These are phyloP conservation scores for Microcera coccophila DNA, from an alignment of 2,329 filamentous ascomycete genomes.

Conservation along the genomic window DNA sequence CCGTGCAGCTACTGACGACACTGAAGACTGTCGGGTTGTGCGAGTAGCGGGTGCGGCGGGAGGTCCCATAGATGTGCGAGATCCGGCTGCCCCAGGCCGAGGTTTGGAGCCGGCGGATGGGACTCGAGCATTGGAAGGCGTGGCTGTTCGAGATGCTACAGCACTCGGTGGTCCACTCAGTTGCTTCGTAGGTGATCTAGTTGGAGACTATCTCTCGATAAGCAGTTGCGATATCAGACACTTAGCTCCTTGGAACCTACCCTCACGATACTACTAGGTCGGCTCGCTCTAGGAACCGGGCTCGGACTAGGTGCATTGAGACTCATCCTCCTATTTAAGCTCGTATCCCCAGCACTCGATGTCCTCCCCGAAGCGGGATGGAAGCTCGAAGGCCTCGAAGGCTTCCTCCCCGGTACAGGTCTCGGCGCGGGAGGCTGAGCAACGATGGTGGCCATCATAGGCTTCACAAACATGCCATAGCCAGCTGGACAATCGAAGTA, in stretches of 20 bases:
- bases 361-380: slow-evolving; percentile 37
- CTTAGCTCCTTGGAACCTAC: slow-evolving; percentile 38
- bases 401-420: slow-evolving; percentile 36
- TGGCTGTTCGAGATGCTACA: slow-evolving; percentile 60
- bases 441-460: slow-evolving; percentile 61
- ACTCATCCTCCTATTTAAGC: slow-evolving; percentile 60
- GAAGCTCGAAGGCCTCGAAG: slow-evolving; percentile 49
- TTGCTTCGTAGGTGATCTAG: slow-evolving; percentile 77
- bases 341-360: slow-evolving; percentile 48
- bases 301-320: slow-evolving; percentile 70
- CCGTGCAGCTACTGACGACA: slow-evolving; percentile 38
- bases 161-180: slow-evolving; percentile 54
- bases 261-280: slow-evolving; percentile 54
- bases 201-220: slow-evolving; percentile 58
- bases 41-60: slow-evolving; percentile 49
- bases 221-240: slow-evolving; percentile 12
- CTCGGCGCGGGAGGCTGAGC: slow-evolving; percentile 43
- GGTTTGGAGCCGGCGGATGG: slow-evolving; percentile 46
- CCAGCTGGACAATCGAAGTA: slow-evolving; percentile 84
- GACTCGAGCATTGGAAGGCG: slow-evolving; percentile 54
- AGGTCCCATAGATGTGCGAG: slow-evolving; percentile 65
- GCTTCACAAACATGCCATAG: slow-evolving; percentile 79
- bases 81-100: slow-evolving; percentile 52
- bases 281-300: slow-evolving; percentile 55
- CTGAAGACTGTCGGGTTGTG: slow-evolving; percentile 42